Conservation (phyloP, 441 rosid species). For the Croton setiger region DNA sequence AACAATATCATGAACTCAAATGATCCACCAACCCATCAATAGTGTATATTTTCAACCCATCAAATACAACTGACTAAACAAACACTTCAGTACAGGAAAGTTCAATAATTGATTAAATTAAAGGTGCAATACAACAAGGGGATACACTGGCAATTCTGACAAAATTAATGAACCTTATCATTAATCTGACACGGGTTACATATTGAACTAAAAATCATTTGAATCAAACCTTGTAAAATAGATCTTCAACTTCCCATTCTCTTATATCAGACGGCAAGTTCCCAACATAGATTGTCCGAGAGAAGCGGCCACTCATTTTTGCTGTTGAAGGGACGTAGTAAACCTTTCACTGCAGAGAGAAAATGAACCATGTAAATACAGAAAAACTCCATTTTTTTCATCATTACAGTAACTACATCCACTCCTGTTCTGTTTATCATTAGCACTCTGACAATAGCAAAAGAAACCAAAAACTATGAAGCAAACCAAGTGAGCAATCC, state of each 20-base stretch:
- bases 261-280: slow-evolving; percentile 88
- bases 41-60: no score
- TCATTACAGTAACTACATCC: slow-evolving; percentile 24
- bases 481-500: slow-evolving; percentile 95
- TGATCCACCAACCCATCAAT: not conserved
- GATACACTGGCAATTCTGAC: not conserved
- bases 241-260: slow-evolving; percentile 86
- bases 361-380: slow-evolving; percentile 26
- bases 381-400: slow-evolving; percentile 15
- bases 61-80: no score
- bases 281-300: slow-evolving; percentile 93
- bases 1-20: not conserved
- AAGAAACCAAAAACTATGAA: slow-evolving; percentile 25
- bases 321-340: slow-evolving; percentile 19
- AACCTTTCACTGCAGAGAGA: slow-evolving; percentile 41
- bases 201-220: not conserved
- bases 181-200: not conserved
- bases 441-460: slow-evolving; percentile 18
- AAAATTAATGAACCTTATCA: not conserved
- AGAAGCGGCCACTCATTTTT: slow-evolving; percentile 94
- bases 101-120: not conserved
- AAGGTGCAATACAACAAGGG: not conserved
- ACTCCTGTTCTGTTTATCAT: slow-evolving; percentile 29
- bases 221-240: slow-evolving; percentile 79
- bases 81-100: not conserved